Conservation (phyloP, 2,329 filamentous ascomycete species). For the Pyricularia sp. region DNA sequence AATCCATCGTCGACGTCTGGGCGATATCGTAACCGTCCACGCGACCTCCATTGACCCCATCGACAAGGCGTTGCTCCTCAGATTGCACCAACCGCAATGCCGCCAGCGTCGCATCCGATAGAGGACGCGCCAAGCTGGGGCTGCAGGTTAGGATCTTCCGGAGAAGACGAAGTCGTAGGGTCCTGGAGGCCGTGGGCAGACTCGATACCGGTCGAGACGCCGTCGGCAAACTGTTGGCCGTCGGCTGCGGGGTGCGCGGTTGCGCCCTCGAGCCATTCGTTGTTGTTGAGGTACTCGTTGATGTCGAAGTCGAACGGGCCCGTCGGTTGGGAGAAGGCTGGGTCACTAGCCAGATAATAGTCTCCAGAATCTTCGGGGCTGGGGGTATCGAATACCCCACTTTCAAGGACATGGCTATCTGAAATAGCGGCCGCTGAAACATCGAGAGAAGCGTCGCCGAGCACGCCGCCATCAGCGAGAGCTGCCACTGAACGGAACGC, state of each 20-base stretch:
- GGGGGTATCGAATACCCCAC: constrained; percentile 67
- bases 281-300: constrained; percentile 44
- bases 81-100: constrained; percentile 59
- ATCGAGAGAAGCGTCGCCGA: constrained; percentile 62
- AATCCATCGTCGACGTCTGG: not conserved
- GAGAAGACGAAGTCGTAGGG: constrained; percentile 51
- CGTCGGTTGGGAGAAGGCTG: constrained; percentile 32
- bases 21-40: not conserved
- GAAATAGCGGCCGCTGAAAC: constrained; percentile 58
- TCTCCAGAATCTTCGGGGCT: constrained; percentile 55
- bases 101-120: constrained; percentile 65
- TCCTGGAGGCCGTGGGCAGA: constrained; percentile 43
- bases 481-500: constrained; percentile 39
- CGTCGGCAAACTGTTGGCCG: constrained; percentile 20
- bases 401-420: constrained; percentile 71
- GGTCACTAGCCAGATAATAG: constrained; percentile 58
- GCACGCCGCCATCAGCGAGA: constrained; percentile 53
- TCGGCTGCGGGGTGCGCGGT: constrained; percentile 15
- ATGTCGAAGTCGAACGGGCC: constrained; percentile 33
- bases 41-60: constrained; percentile 23
- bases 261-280: constrained; percentile 1
- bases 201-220: constrained; percentile 39
- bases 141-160: constrained; percentile 62
- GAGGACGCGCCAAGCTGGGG: constrained; percentile 64
- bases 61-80: constrained; percentile 37